These are phyloP conservation scores for Kodamaea plutei DNA, from an alignment of 1,139 yeast genomes.

Conservation along the genomic window DNA sequence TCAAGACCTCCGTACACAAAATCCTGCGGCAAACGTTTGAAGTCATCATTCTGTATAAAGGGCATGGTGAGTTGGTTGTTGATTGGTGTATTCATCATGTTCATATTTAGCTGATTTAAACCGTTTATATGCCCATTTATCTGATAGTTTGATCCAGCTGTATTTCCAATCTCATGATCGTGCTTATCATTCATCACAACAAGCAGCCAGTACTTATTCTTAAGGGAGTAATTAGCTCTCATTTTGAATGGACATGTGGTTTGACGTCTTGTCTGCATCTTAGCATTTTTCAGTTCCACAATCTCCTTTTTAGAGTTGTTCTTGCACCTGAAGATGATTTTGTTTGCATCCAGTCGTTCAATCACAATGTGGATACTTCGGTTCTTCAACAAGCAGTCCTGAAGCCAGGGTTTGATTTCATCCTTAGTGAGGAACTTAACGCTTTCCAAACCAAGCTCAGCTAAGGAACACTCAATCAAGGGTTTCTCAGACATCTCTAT, in stretches of 20 bases:
- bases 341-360: conserved; percentile 64
- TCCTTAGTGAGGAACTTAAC: conserved; percentile 13
- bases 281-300: conserved; percentile 8
- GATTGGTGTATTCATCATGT: neutral
- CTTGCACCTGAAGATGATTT: conserved; percentile 69
- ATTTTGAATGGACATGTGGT: conserved; percentile 63
- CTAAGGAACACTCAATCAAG: conserved; percentile 7
- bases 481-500: conserved; percentile 7
- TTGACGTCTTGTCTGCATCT: conserved; percentile 17
- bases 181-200: conserved; percentile 57
- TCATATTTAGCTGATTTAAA: neutral
- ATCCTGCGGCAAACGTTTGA: conserved; percentile 6
- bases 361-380: conserved; percentile 61
- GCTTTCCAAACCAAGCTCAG: conserved; percentile 12
- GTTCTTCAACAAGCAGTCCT: conserved; percentile 36
- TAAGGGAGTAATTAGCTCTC: conserved; percentile 60
- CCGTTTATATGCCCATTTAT: neutral
- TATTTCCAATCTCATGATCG: conserved; percentile 25
- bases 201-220: conserved; percentile 55
- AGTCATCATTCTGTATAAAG: conserved; percentile 4
- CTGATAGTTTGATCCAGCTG: neutral
- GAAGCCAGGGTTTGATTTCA: conserved; percentile 70
- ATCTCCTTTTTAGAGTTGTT: conserved; percentile 12
- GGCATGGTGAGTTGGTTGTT: neutral
- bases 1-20: conserved; percentile 6